Conservation (phyloP, 2,329 filamentous ascomycete species). For the Penicillium verrucosum region DNA sequence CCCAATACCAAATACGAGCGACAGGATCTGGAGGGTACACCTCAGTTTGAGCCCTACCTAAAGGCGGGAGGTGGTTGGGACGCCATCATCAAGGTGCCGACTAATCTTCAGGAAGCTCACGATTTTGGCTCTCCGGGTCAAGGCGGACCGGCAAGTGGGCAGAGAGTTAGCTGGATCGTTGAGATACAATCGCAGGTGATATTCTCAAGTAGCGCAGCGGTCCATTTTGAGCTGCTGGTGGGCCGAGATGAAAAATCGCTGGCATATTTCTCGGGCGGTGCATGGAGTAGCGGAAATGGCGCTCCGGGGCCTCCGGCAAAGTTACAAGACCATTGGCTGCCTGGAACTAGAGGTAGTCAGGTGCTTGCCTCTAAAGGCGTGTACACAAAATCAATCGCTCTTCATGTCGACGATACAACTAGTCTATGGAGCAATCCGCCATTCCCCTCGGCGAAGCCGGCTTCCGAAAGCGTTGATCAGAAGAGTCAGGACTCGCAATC, state of each 20-base stretch:
- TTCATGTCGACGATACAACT: slow-evolving; percentile 83
- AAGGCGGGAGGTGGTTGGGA: slow-evolving; percentile 90
- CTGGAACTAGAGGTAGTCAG: slow-evolving; percentile 52
- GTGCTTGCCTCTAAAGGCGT: slow-evolving; percentile 68
- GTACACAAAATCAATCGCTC: slow-evolving; percentile 73
- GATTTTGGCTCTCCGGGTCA: slow-evolving; percentile 44
- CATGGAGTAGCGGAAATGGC: slow-evolving; percentile 49
- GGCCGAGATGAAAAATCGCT: slow-evolving; percentile 82
- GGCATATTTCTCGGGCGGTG: slow-evolving; percentile 59
- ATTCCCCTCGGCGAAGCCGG: slow-evolving; percentile 57
- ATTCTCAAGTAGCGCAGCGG: slow-evolving; percentile 83
- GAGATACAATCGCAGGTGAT: slow-evolving; percentile 91
- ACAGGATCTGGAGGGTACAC: slow-evolving; percentile 68
- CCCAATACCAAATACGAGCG: slow-evolving; percentile 74
- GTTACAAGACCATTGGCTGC: slow-evolving; percentile 72
- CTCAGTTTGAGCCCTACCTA: slow-evolving; percentile 92
- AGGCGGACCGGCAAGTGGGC: slow-evolving; percentile 36
- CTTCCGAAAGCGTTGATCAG: slow-evolving; percentile 36
- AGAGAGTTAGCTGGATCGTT: slow-evolving; percentile 77
- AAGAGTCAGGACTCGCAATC: slow-evolving; percentile 20
- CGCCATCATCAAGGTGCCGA: slow-evolving; percentile 74
- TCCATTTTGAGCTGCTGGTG: slow-evolving; percentile 82
- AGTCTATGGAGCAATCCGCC: slow-evolving; percentile 90
- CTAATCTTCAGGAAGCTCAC: slow-evolving; percentile 55
- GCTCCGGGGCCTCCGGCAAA: slow-evolving; percentile 65